Evolutionary conservation across 805 yeast species (phyloP), one percentile per base, ranked within the genome.

Genomic region (Starmerella kuoi): DNA sequence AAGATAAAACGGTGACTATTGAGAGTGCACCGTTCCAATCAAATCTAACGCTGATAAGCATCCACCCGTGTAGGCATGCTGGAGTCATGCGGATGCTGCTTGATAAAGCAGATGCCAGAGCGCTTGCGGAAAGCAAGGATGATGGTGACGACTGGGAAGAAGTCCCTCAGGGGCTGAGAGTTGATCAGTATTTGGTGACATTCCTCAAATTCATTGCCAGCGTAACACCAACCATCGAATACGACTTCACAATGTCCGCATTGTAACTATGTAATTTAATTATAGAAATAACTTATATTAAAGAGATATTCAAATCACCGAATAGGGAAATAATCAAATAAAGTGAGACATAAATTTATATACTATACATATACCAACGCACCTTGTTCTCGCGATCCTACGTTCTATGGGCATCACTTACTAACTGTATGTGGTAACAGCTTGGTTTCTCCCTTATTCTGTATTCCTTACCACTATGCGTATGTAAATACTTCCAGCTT

Each of bases 241-340:
- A 88, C 61, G 98, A 91, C 55, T 86, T 86, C 59, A 91, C 98
- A n/a, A 91, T 88, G 96, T 87, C 86, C 60, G 96, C 94, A 1
- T 74, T 63, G 27, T 63, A 31, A 31, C n/a, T n/a, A n/a, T n/a
- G n/a, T n/a, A n/a, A n/a, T n/a, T n/a, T n/a, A n/a, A n/a, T n/a
- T n/a, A 9, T n/a, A 15, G 5, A 17, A 12, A 19, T 12, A 7
- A 12, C 5, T 31, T 35, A 18, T 32, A 15, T 24, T 25, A 15
- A 11, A 19, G 15, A 28, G 8, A 15, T 37, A 37, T 18, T 20
- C 17, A 4, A 18, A 36, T 5, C 11, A 9, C 15, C 6, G n/a
- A 5, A 5, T 4, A 4, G 4, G 17, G 94, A 73, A 74, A 51
- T 67, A 83, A 5, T 68, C 67, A 56, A 67, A n/a, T n/a, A n/a